Evolutionary conservation across 495 filamentous ascomycete genomes (phyloP).

Genomic region (Hyaloscypha finlandica): DNA sequence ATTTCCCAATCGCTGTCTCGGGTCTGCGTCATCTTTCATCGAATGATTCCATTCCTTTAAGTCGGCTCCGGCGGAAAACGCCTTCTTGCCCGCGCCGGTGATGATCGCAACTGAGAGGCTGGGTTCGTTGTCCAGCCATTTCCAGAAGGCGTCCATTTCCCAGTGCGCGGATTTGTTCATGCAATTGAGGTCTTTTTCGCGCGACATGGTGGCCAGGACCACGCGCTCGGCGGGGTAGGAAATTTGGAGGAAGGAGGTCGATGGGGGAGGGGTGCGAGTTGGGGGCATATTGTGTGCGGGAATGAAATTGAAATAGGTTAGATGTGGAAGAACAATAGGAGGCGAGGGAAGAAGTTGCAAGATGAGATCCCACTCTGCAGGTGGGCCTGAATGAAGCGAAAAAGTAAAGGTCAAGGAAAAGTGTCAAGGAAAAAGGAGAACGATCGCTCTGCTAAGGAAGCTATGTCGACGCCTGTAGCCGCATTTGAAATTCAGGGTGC

Average conservation of each 20-base stretch:
- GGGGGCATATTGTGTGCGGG: background rate
- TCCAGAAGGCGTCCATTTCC: constrained; percentile 51
- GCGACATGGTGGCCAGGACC: constrained; percentile 62
- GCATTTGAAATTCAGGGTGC: no score
- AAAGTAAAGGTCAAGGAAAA: background rate
- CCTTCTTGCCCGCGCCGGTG: constrained; percentile 49
- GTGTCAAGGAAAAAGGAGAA: background rate
- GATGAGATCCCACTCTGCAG: background rate
- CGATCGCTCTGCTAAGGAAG: no score
- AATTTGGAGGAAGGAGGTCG: constrained; percentile 35
- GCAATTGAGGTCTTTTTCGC: constrained; percentile 58
- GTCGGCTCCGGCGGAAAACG: constrained; percentile 60
- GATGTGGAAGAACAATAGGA: background rate
- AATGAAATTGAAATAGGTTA: background rate
- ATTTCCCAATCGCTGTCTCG: constrained; percentile 39
- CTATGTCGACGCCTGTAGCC: no score
- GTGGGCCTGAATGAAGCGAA: background rate
- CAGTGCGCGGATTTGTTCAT: constrained; percentile 50
- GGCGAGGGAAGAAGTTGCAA: background rate
- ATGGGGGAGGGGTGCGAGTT: constrained; percentile 16
- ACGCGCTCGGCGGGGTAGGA: constrained; percentile 56
- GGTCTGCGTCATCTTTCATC: constrained; percentile 42
- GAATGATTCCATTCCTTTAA: constrained; percentile 51
- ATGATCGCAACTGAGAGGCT: constrained; percentile 55
- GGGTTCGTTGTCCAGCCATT: constrained; percentile 60